A percentile compares a stretch with the other conserved stretches of the same genome.
phyloP scores from a whole-genome alignment of 1,139 yeast genomes.

The Tardiomyces depauwii region DNA sequence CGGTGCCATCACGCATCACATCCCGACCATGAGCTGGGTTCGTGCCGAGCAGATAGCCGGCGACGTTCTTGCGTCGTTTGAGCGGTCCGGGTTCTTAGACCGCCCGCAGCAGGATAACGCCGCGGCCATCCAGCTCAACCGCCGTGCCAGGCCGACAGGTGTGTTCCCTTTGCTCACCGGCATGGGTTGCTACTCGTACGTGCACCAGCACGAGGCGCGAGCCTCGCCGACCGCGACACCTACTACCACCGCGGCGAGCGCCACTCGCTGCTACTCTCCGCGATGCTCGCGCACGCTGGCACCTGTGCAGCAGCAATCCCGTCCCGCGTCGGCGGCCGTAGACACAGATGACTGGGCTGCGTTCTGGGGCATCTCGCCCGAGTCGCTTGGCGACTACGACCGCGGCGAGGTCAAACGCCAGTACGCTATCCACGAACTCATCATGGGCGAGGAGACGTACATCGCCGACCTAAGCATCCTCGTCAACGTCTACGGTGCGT shows the following conservation, averaged over 20 bases:
- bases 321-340: slow-evolving; percentile 13
- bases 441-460: slow-evolving; percentile 66
- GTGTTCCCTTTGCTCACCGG: slow-evolving; percentile 34
- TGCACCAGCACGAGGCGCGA: background rate
- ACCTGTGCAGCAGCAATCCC: slow-evolving; percentile 11
- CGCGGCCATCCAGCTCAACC: slow-evolving; percentile 13
- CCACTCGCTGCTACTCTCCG: slow-evolving; percentile 21
- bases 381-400: background rate
- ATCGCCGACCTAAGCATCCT: slow-evolving; percentile 59
- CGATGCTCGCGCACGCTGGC: slow-evolving; percentile 17
- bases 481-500: slow-evolving; percentile 43
- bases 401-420: slow-evolving; percentile 50
- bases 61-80: slow-evolving; percentile 38
- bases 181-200: slow-evolving; percentile 25
- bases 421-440: slow-evolving; percentile 65
- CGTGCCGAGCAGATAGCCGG: slow-evolving; percentile 47
- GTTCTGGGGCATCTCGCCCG: slow-evolving; percentile 52
- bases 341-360: slow-evolving; percentile 51
- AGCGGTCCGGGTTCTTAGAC: slow-evolving; percentile 34
- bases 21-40: slow-evolving; percentile 42
- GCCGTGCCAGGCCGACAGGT: slow-evolving; percentile 28
- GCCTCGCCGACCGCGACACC: background rate
- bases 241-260: slow-evolving; percentile 10
- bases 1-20: slow-evolving; percentile 39
- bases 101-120: slow-evolving; percentile 14